phyloP scores from a whole-genome alignment of 129 eudicot genomes.

The Apium graveolens region DNA sequence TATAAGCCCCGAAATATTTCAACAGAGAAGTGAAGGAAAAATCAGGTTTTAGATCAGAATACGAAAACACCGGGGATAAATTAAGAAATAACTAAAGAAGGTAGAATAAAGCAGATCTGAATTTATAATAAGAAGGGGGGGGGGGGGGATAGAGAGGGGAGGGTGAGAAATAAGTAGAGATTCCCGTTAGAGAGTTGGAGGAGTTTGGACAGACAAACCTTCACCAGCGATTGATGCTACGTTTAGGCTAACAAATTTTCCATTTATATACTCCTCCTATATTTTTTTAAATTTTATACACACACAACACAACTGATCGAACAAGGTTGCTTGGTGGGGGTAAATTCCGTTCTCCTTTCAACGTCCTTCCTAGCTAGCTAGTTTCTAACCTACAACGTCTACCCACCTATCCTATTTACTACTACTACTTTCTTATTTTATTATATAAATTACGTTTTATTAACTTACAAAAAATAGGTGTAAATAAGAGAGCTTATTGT shows the following conservation, averaged over 20 bases:
- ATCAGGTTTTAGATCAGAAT: too few relatives aligned
- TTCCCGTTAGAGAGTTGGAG: conserved; percentile 59
- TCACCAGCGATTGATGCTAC: conserved; percentile 72
- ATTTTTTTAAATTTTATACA: conserved; percentile 10
- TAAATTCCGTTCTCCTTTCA: conserved; percentile 79
- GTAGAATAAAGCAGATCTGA: background rate
- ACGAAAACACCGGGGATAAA: too few relatives aligned
- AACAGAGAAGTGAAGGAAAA: too few relatives aligned
- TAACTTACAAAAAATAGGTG: background rate
- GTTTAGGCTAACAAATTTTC: conserved; percentile 54
- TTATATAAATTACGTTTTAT: background rate
- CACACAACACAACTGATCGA: background rate
- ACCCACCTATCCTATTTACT: conserved; percentile 38
- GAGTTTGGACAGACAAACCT: conserved; percentile 33
- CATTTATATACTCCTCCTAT: background rate
- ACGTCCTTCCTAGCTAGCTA: conserved; percentile 56
- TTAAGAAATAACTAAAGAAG: background rate
- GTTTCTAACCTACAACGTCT: conserved; percentile 91
- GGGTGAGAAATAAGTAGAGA: conserved; percentile 16
- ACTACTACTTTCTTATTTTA: background rate
- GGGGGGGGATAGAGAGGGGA: background rate
- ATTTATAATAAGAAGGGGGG: background rate
- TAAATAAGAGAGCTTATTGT: background rate
- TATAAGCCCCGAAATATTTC: too few relatives aligned
- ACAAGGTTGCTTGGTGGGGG: conserved; percentile 65